Conservation (phyloP, 352 stramenopile species). For the Pythium aristosporum region DNA sequence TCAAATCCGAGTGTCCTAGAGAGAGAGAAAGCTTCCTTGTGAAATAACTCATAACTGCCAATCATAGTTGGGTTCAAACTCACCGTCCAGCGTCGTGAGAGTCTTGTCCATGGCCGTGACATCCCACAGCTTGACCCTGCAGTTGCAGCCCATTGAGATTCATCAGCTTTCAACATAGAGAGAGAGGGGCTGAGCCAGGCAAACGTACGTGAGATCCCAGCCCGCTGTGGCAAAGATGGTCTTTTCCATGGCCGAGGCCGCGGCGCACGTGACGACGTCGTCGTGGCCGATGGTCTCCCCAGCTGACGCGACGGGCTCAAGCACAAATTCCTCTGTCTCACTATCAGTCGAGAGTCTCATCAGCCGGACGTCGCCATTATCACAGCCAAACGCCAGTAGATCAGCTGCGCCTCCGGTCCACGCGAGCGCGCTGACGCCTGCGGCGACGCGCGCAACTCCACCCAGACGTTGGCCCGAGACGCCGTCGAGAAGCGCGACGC, state of each 20-base stretch:
- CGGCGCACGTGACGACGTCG: conserved; percentile 64
- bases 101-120: conserved; percentile 44
- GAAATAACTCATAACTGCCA: not conserved
- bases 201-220: conserved; percentile 72
- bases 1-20: conserved; percentile 65
- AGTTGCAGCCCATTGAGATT: not conserved
- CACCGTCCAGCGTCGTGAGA: conserved; percentile 54
- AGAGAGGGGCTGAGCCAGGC: not conserved
- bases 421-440: conserved; percentile 48
- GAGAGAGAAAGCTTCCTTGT: not conserved
- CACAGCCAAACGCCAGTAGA: conserved; percentile 60
- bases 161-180: too few relatives aligned
- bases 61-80: not conserved
- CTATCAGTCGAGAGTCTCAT: conserved; percentile 34
- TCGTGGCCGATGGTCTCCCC: conserved; percentile 45
- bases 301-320: conserved; percentile 35
- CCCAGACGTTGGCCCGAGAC: conserved; percentile 42
- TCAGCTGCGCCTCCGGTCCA: conserved; percentile 53
- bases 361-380: conserved; percentile 72
- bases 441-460: conserved; percentile 40
- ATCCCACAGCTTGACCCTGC: conserved; percentile 80
- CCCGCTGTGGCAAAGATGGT: conserved; percentile 51
- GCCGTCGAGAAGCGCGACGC: conserved; percentile 53
- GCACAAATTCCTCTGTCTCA: conserved; percentile 35
- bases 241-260: conserved; percentile 42